A percentile compares a stretch with the other conserved stretches of the same genome.
Evolutionary conservation across 768 basidiomycete genomes (phyloP).

Genomic region (Cubamyces lactineus): DNA sequence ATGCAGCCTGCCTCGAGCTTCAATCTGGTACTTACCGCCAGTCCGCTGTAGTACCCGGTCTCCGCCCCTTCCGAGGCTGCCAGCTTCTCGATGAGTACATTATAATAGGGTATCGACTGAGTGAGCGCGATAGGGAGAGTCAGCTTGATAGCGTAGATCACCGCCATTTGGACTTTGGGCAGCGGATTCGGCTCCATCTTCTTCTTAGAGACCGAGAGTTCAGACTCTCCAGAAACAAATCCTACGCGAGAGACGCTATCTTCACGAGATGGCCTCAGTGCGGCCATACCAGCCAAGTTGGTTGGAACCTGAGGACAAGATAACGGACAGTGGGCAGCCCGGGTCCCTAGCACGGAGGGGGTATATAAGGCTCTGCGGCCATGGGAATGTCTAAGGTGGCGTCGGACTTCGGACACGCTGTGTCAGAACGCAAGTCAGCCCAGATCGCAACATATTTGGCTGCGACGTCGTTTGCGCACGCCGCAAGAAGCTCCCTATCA

Average conservation of each 20-base stretch:
- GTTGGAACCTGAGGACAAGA: not conserved
- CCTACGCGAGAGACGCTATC: not conserved
- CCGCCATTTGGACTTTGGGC: slow-evolving; percentile 55
- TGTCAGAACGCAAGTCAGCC: slow-evolving; percentile 2
- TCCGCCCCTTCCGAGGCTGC: slow-evolving; percentile 56
- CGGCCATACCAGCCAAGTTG: too few species aligned
- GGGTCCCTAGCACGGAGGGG: not conserved
- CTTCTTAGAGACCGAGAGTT: not conserved
- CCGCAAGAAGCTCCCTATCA: slow-evolving; percentile 1
- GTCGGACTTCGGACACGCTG: not conserved
- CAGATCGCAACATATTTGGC: slow-evolving; percentile 11
- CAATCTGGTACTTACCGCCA: slow-evolving; percentile 49
- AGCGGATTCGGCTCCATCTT: slow-evolving; percentile 43
- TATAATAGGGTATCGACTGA: slow-evolving; percentile 68
- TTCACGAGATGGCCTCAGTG: not conserved
- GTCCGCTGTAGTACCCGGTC: slow-evolving; percentile 70
- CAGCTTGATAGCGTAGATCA: slow-evolving; percentile 58
- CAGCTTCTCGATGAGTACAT: slow-evolving; percentile 60
- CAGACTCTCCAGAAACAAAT: not conserved
- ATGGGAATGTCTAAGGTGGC: slow-evolving; percentile 8
- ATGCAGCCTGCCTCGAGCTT: not conserved
- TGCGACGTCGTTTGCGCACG: not conserved
- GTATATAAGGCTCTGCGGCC: slow-evolving; percentile 2
- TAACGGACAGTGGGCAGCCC: not conserved
- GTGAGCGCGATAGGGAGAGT: slow-evolving; percentile 62